Base-by-base conservation (phyloP, 2,329 filamentous ascomycete genomes). In the Dactylellina haptotyla region DNA sequence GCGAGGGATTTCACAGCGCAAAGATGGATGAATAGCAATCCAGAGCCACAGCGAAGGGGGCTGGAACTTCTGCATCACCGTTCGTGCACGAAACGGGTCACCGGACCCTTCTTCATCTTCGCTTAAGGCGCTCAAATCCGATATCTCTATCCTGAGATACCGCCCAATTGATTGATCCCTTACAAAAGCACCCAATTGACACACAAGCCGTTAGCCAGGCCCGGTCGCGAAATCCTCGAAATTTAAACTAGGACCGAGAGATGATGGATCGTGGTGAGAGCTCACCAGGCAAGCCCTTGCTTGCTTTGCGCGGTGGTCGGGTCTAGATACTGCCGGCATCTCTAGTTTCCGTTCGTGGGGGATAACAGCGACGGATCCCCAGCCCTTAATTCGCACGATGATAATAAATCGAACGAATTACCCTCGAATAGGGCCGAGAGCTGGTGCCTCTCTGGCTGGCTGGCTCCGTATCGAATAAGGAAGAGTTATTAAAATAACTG, bases 41-140 rank as follows among this genome's bases (percentile, higher is more conserved):
- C 25, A 56, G 50, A 41, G 51, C 23, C 41, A 46, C 45, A 46
- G 26, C 9, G 9, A 56, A 37, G 37, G 61, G 59, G 34, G 56
- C 37, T 62, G 65, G 50, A 61, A 62, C 48, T 43, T 16, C 41
- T 48, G 50, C 50, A 51, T 12, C 54, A 51, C 14, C 30, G 34
- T 50, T 41, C 37, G 45, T 46, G 28, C 50, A 43, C 20, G 64
- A 20, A 48, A 10, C 41, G 46, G 61, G 69, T 73, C 69, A 73
- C 61, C 61, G 41, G 69, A 73, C 69, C 37, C 45, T 37, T 63
- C 51, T n/a, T 25, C 61, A 4, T 53, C 41, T 64, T 73, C 59
- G 67, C 67, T 73, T 61, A 61, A 48, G 41, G 59, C 61, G 67
- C 61, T 73, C 57, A 63, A 65, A 73, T 61, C 61, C 61, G 67